These are phyloP conservation scores for Dillenia turbinata DNA, from an alignment of 164 flowering plant genomes.

Conservation along the genomic window DNA sequence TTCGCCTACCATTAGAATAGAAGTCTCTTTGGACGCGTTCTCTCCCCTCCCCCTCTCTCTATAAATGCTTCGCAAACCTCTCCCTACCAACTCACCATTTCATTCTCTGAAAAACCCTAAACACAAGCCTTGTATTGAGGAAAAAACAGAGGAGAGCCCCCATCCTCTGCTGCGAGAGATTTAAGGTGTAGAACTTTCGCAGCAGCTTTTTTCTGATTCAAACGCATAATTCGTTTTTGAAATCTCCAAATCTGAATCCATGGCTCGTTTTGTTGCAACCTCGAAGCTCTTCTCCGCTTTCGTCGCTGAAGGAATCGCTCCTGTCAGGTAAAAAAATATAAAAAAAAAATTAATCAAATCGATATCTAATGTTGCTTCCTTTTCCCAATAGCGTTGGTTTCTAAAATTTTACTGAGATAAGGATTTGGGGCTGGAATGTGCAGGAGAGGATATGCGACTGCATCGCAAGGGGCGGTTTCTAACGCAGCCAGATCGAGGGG, in stretches of 20 bases:
- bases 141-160: conserved; percentile 2
- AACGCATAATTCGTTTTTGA: background rate
- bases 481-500: conserved; percentile 14
- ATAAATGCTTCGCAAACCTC: background rate
- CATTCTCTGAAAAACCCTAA: background rate
- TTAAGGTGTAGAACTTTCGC: too few species aligned
- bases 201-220: conserved; percentile 11
- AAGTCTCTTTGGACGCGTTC: conserved; percentile 1
- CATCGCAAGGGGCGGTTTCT: conserved; percentile 28
- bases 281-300: conserved; percentile 48
- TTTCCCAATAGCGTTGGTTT: background rate
- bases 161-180: conserved; percentile 3
- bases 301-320: conserved; percentile 25
- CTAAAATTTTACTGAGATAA: background rate
- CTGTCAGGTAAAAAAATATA: conserved; percentile 32
- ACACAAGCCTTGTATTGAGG: background rate
- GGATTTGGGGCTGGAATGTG: background rate
- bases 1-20: background rate
- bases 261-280: conserved; percentile 71
- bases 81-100: background rate
- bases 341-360: background rate
- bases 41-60: background rate
- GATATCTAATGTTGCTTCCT: background rate
- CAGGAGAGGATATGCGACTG: conserved; percentile 44
- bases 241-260: conserved; percentile 7